These are phyloP conservation scores for Macrolepiota fuliginosa DNA, from an alignment of 768 basidiomycete species.

Conservation along the genomic window DNA sequence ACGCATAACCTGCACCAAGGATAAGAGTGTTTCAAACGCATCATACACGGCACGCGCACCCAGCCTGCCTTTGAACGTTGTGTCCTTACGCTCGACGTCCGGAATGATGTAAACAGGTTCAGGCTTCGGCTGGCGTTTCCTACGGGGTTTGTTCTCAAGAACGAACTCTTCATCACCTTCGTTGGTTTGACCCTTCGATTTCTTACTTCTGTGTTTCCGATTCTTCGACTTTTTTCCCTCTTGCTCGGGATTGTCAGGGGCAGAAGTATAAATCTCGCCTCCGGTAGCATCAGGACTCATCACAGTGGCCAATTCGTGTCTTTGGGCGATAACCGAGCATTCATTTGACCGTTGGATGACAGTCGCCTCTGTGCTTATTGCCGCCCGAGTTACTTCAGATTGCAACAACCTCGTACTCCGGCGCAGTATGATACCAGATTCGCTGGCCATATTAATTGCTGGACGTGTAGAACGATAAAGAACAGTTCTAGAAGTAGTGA, in stretches of 20 bases:
- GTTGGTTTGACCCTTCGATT: not conserved
- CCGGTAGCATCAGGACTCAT: not conserved
- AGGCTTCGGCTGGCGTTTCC: constrained; percentile 28
- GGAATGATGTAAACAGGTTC: constrained; percentile 68
- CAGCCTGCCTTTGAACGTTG: constrained; percentile 67
- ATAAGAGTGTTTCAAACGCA: not conserved
- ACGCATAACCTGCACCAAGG: constrained; percentile 64
- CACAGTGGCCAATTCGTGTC: not conserved
- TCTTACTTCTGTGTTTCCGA: not conserved
- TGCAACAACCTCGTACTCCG: constrained; percentile 7
- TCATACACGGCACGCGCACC: constrained; percentile 28
- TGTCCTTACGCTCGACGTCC: constrained; percentile 62
- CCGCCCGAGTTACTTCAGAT: too few relatives aligned
- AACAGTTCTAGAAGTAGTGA: not conserved
- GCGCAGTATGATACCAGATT: not conserved
- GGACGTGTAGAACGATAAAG: not conserved
- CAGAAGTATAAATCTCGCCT: not conserved
- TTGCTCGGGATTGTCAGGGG: not conserved
- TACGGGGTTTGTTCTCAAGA: constrained; percentile 13
- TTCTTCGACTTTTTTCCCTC: constrained; percentile 8
- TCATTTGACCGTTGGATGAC: not conserved
- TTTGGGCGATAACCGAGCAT: not conserved
- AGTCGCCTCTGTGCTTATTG: not conserved
- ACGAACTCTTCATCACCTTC: constrained; percentile 9
- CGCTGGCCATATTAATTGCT: not conserved